Conservation (phyloP, 805 yeast species). For the Jamesozyma gamospora region DNA sequence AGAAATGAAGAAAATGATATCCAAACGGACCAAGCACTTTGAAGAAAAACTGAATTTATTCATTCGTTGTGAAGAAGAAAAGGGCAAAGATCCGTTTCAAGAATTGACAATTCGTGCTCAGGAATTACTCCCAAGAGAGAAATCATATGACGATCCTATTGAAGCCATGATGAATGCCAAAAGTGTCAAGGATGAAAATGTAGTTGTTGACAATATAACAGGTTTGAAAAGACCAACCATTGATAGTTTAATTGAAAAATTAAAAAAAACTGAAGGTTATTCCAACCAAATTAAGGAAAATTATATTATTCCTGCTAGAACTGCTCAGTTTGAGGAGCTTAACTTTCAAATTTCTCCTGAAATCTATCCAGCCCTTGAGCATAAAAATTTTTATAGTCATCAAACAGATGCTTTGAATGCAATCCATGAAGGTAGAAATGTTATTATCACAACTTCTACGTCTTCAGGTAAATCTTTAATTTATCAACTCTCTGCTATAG, state of each 20-base stretch:
- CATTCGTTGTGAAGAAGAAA: conserved; percentile 22
- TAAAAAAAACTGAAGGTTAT: conserved; percentile 44
- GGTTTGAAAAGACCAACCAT: conserved; percentile 33
- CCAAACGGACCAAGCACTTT: conserved; percentile 48
- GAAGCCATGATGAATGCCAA: conserved; percentile 40
- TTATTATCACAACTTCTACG: conserved; percentile 87
- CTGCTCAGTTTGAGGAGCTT: conserved; percentile 37
- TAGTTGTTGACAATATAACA: conserved; percentile 18
- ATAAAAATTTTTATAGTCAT: conserved; percentile 57
- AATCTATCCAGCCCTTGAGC: conserved; percentile 41
- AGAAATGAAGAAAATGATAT: conserved; percentile 51
- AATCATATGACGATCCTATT: conserved; percentile 50
- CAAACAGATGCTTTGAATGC: conserved; percentile 71
- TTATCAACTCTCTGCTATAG: conserved; percentile 77
- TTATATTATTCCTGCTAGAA: conserved; percentile 38
- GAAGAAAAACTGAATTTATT: conserved; percentile 31
- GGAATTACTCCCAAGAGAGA: conserved; percentile 38
- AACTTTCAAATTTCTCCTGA: conserved; percentile 41
- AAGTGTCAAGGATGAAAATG: conserved; percentile 14
- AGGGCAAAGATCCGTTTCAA: conserved; percentile 33
- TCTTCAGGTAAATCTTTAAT: conserved; percentile 93
- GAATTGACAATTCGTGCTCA: conserved; percentile 32
- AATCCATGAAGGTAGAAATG: conserved; percentile 47
- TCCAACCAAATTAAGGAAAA: conserved; percentile 50
- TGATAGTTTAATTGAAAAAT: conserved; percentile 38